Conservation (phyloP, 1,284 basidiomycete genomes). For the Boletellus deceptivus region DNA sequence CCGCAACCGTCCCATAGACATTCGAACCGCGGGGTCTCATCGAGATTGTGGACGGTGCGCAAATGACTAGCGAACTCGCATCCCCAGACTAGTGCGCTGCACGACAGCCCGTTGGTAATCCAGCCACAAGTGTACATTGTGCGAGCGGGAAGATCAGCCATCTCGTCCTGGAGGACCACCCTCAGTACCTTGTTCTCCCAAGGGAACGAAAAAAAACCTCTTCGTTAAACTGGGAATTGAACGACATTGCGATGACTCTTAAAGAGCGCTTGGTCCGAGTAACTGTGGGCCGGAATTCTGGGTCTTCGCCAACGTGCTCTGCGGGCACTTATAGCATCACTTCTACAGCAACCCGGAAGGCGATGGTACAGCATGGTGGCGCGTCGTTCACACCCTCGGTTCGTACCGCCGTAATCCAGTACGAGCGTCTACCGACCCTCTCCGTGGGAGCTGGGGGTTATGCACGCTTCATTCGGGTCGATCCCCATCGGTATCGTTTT, state of each 20-base stretch:
- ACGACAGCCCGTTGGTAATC: conserved; percentile 11
- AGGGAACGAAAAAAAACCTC: conserved; percentile 13
- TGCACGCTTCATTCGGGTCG: no score
- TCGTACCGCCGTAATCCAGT: no score
- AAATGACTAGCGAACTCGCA: conserved; percentile 21
- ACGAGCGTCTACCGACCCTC: no score
- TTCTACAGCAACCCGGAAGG: background rate
- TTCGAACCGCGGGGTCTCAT: background rate
- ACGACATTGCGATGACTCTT: conserved; percentile 5
- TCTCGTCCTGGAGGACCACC: conserved; percentile 11
- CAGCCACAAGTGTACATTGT: conserved; percentile 11
- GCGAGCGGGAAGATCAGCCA: conserved; percentile 5
- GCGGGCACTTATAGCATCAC: conserved; percentile 11
- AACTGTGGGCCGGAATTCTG: background rate
- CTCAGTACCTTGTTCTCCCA: background rate
- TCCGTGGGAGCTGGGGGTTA: no score
- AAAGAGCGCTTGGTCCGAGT: background rate
- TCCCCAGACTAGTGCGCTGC: conserved; percentile 8
- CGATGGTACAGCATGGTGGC: no score
- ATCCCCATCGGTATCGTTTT: no score
- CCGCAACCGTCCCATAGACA: conserved; percentile 20
- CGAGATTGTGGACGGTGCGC: conserved; percentile 10
- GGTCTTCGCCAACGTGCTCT: background rate
- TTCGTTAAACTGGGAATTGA: conserved; percentile 15
- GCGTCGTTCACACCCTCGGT: no score